Evolutionary conservation across 495 filamentous ascomycete species (phyloP).

Genomic region (Xylaria sp.): DNA sequence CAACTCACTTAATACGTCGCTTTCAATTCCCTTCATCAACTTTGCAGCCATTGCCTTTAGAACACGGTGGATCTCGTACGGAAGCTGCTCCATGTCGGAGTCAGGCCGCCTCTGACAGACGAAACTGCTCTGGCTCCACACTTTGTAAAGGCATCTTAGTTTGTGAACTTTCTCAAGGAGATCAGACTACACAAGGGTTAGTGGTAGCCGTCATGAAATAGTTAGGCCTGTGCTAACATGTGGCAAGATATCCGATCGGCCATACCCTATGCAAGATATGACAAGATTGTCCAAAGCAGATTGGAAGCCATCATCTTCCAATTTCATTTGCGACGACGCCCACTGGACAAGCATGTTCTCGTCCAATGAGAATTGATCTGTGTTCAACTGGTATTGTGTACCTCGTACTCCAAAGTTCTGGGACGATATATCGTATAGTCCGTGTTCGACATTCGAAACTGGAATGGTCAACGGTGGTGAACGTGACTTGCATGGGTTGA

Average conservation of each 20-base stretch:
- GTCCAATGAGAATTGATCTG: conserved; percentile 12
- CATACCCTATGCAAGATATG: conserved; percentile 30
- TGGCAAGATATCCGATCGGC: conserved; percentile 34
- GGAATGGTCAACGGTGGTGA: conserved; percentile 8
- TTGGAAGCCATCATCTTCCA: conserved; percentile 34
- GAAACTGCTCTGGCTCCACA: conserved; percentile 42
- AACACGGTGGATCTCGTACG: conserved; percentile 33
- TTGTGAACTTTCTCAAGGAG: conserved; percentile 41
- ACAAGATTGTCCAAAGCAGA: conserved; percentile 37
- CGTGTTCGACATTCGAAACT: conserved; percentile 7
- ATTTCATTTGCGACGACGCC: conserved; percentile 40
- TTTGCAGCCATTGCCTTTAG: conserved; percentile 34
- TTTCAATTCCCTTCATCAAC: conserved; percentile 38
- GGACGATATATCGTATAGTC: background rate
- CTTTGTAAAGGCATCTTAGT: conserved; percentile 44
- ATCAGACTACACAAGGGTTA: conserved; percentile 36
- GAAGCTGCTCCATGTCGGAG: conserved; percentile 30
- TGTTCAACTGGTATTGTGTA: conserved; percentile 22
- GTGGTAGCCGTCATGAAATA: conserved; percentile 24
- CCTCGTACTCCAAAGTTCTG: conserved; percentile 9
- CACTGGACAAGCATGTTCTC: conserved; percentile 32
- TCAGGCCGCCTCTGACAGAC: conserved; percentile 29
- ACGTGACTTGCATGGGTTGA: conserved; percentile 2
- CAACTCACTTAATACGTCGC: conserved; percentile 33
- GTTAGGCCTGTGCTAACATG: conserved; percentile 32